Conservation (phyloP, 495 filamentous ascomycete species). For the Penicillium taxi region DNA sequence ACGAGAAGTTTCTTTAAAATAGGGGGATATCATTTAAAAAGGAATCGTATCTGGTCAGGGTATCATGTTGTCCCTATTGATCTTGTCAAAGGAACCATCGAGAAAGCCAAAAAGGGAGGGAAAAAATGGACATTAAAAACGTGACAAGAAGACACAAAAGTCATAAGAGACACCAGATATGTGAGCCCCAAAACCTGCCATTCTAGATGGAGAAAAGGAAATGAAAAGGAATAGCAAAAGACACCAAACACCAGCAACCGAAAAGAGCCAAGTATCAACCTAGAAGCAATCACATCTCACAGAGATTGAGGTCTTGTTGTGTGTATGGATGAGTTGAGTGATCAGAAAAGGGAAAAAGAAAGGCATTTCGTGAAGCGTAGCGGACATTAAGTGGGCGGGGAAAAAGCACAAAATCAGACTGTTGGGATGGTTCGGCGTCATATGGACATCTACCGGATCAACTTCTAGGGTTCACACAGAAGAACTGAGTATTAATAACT, state of each 20-base stretch:
- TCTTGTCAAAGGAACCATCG: constrained; percentile 3
- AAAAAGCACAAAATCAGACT: neutral
- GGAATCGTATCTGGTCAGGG: constrained; percentile 22
- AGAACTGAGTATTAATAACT: constrained; percentile 9
- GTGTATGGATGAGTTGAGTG: neutral
- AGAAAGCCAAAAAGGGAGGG: neutral
- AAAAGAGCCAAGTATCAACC: neutral
- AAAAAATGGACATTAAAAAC: neutral
- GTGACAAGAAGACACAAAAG: constrained; percentile 3
- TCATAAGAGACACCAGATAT: constrained; percentile 8
- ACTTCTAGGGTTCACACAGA: neutral
- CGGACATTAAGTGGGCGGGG: constrained; percentile 5
- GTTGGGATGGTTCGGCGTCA: neutral
- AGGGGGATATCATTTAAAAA: constrained; percentile 8
- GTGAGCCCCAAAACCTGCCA: constrained; percentile 18
- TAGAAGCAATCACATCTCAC: too few species aligned
- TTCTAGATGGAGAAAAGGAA: constrained; percentile 15
- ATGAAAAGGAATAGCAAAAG: constrained; percentile 3
- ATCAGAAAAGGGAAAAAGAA: neutral
- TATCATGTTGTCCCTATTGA: constrained; percentile 20
- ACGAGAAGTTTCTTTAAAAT: constrained; percentile 6
- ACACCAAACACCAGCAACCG: constrained; percentile 7
- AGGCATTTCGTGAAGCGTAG: constrained; percentile 8
- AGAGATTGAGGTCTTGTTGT: neutral
- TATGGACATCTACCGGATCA: neutral